Evolutionary conservation across 208 protist species (phyloP).

Genomic region (Trypanosoma mega): DNA sequence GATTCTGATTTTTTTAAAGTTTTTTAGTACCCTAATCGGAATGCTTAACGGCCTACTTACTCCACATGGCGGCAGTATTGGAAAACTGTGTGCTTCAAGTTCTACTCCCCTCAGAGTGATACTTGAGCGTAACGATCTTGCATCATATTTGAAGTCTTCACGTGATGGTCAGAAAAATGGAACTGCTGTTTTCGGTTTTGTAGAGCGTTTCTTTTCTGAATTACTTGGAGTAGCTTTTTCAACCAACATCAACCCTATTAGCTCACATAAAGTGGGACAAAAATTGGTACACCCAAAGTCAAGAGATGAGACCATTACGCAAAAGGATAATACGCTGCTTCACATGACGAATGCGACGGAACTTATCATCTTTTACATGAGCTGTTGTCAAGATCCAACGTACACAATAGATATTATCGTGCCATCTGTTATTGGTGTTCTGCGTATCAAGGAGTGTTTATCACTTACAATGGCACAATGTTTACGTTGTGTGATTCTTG

Average conservation of each 20-base stretch:
- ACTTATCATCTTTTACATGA: constrained; percentile 36
- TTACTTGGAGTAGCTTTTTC: constrained; percentile 20
- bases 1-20: constrained; percentile 10
- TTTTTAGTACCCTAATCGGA: constrained; percentile 2
- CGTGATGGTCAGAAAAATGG: constrained; percentile 8
- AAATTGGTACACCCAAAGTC: neutral
- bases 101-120: constrained; percentile 27
- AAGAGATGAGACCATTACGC: neutral
- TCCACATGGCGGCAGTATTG: neutral
- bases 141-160: constrained; percentile 25
- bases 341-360: constrained; percentile 27
- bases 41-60: neutral
- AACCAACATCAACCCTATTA: neutral
- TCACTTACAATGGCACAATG: constrained; percentile 32
- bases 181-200: constrained; percentile 26
- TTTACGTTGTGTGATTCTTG: constrained; percentile 59
- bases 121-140: constrained; percentile 23
- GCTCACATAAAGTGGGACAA: neutral
- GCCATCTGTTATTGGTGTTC: constrained; percentile 13
- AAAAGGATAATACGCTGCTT: neutral
- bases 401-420: constrained; percentile 25
- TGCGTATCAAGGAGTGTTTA: constrained; percentile 14
- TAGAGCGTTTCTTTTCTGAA: constrained; percentile 30
- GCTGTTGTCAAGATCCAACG: neutral
- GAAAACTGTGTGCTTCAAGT: constrained; percentile 16